These are phyloP conservation scores for Fusarium guadeloupense DNA, from an alignment of 2,329 filamentous ascomycete species.

Conservation along the genomic window DNA sequence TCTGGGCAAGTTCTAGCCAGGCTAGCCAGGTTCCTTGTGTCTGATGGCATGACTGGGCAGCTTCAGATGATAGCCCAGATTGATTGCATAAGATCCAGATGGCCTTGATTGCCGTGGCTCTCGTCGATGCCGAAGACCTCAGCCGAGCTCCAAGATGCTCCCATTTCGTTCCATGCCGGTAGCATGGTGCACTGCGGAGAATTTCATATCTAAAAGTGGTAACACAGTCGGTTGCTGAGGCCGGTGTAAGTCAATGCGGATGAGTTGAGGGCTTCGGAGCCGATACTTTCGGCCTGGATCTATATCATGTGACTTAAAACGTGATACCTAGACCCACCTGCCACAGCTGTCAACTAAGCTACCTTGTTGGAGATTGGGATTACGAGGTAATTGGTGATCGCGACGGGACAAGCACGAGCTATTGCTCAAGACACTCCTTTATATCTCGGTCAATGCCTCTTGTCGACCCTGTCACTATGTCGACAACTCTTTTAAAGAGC, in stretches of 20 bases:
- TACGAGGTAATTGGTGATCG: constrained; percentile 11
- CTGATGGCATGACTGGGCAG: constrained; percentile 6
- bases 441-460: constrained; percentile 43
- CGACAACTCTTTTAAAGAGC: constrained; percentile 46
- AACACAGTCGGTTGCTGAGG: neutral
- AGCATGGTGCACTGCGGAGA: constrained; percentile 1
- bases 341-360: constrained; percentile 27
- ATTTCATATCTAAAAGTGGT: constrained; percentile 12
- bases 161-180: neutral
- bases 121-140: constrained; percentile 20
- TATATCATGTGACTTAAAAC: constrained; percentile 33
- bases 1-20: constrained; percentile 21
- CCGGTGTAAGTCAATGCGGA: constrained; percentile 5
- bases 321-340: constrained; percentile 26
- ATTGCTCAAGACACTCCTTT: constrained; percentile 33
- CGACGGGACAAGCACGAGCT: constrained; percentile 33
- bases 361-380: constrained; percentile 29
- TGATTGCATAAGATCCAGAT: constrained; percentile 35
- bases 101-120: constrained; percentile 14
- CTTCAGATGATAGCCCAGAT: constrained; percentile 30
- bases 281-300: neutral
- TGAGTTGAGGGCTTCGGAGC: constrained; percentile 23
- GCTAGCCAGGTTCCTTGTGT: constrained; percentile 13
- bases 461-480: constrained; percentile 53
- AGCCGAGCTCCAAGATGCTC: neutral